phyloP scores from a whole-genome alignment of 2,329 filamentous ascomycete genomes.

The Neonectria sp. region DNA sequence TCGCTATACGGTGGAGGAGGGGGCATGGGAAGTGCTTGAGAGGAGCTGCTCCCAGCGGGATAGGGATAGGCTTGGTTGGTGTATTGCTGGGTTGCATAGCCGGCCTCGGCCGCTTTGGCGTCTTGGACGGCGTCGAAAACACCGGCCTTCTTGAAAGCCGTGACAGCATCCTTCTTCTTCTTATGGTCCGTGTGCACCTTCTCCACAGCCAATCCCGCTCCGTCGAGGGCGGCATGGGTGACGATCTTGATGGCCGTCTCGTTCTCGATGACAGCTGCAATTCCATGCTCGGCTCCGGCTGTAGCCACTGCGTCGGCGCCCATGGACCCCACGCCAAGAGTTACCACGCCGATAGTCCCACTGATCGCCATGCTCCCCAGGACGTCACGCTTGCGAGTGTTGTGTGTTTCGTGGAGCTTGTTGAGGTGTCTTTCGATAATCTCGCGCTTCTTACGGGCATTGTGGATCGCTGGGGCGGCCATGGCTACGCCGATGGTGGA shows the following conservation, averaged over 20 bases:
- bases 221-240: constrained; percentile 55
- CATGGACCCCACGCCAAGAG: constrained; percentile 53
- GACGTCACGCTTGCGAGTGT: constrained; percentile 59
- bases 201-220: constrained; percentile 53
- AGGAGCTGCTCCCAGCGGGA: constrained; percentile 13
- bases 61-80: constrained; percentile 19
- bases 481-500: constrained; percentile 57
- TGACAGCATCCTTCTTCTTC: constrained; percentile 54
- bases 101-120: constrained; percentile 48
- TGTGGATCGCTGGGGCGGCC: constrained; percentile 57
- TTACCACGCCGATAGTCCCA: constrained; percentile 54
- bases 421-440: constrained; percentile 58
- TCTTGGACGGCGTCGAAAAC: constrained; percentile 51
- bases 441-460: constrained; percentile 59
- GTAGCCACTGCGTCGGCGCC: constrained; percentile 55
- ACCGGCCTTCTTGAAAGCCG: constrained; percentile 51
- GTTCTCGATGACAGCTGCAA: constrained; percentile 46
- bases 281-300: constrained; percentile 54
- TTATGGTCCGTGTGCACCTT: constrained; percentile 53
- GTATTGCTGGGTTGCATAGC: constrained; percentile 37
- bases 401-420: constrained; percentile 51
- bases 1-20: constrained; percentile 37
- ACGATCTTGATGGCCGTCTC: constrained; percentile 54
- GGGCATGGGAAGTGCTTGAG: constrained; percentile 13
- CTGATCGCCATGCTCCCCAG: constrained; percentile 57